Evolutionary conservation across 352 stramenopile species (phyloP).

Genomic region (Phytophthora lateralis): DNA sequence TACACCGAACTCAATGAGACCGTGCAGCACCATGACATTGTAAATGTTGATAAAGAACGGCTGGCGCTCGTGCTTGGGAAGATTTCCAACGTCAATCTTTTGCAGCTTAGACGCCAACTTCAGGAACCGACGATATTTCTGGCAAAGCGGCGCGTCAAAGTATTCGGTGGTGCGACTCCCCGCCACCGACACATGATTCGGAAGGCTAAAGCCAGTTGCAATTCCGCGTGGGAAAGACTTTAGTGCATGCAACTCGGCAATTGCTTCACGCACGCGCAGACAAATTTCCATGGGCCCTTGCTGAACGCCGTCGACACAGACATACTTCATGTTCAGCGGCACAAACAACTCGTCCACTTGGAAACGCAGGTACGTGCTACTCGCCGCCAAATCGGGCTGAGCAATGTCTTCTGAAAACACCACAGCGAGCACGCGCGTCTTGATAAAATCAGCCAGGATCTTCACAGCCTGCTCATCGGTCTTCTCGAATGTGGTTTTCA

Average conservation of each 20-base stretch:
- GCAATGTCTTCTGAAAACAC: conserved; percentile 57
- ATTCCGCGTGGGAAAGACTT: conserved; percentile 75
- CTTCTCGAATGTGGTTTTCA: conserved; percentile 72
- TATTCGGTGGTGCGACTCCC: conserved; percentile 34
- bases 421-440: conserved; percentile 54
- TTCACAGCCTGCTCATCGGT: conserved; percentile 44
- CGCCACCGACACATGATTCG: conserved; percentile 33
- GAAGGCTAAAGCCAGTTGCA: conserved; percentile 64
- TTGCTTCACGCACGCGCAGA: conserved; percentile 62
- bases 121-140: conserved; percentile 78
- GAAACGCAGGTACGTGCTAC: conserved; percentile 76
- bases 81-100: conserved; percentile 66
- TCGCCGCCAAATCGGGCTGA: conserved; percentile 50
- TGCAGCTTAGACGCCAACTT: conserved; percentile 71
- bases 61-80: conserved; percentile 86
- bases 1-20: conserved; percentile 83
- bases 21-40: conserved; percentile 89
- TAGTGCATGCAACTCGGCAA: conserved; percentile 69
- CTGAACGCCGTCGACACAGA: conserved; percentile 49
- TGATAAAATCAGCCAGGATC: conserved; percentile 52
- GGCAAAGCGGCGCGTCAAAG: conserved; percentile 62
- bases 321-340: conserved; percentile 83
- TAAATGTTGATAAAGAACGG: conserved; percentile 92
- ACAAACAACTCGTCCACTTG: conserved; percentile 87
- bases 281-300: conserved; percentile 76